These are phyloP conservation scores for Talaromyces sp. DNA, from an alignment of 2,329 filamentous ascomycete genomes.

Conservation along the genomic window DNA sequence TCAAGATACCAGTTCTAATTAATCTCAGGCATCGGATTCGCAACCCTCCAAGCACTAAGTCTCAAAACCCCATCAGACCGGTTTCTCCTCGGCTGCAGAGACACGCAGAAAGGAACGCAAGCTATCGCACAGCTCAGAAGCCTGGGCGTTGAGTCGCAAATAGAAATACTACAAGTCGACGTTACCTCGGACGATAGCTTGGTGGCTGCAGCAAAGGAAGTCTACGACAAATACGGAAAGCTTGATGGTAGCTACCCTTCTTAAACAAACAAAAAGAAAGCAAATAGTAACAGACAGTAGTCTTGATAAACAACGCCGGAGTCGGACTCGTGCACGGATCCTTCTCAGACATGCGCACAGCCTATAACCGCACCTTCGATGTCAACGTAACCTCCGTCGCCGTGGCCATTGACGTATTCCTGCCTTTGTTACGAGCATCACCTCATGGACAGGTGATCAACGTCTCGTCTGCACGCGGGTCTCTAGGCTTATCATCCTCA, in stretches of 20 bases:
- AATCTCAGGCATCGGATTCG: not conserved
- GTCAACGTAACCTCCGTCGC: not conserved
- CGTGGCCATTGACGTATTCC: not conserved
- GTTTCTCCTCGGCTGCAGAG: not conserved
- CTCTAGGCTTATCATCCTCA: not conserved
- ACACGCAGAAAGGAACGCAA: not conserved
- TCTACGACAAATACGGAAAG: not conserved
- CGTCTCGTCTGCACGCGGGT: not conserved
- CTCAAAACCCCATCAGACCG: not conserved
- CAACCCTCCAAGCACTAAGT: not conserved
- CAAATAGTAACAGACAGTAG: not conserved
- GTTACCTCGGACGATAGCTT: not conserved
- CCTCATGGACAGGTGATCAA: not conserved
- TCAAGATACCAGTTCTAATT: not conserved
- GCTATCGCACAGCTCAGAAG: not conserved
- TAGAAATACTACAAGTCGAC: not conserved
- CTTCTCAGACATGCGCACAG: not conserved
- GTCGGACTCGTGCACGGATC: not conserved
- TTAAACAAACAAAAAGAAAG: no score
- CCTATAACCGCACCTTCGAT: not conserved
- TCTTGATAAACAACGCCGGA: conserved; percentile 1
- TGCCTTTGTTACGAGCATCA: not conserved
- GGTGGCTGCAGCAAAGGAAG: not conserved
- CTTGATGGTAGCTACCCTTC: not conserved
- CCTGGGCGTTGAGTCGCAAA: not conserved